Evolutionary conservation across 1,284 basidiomycete species (phyloP), one percentile per base, ranked within the genome.

Genomic region (Boletus smithii): DNA sequence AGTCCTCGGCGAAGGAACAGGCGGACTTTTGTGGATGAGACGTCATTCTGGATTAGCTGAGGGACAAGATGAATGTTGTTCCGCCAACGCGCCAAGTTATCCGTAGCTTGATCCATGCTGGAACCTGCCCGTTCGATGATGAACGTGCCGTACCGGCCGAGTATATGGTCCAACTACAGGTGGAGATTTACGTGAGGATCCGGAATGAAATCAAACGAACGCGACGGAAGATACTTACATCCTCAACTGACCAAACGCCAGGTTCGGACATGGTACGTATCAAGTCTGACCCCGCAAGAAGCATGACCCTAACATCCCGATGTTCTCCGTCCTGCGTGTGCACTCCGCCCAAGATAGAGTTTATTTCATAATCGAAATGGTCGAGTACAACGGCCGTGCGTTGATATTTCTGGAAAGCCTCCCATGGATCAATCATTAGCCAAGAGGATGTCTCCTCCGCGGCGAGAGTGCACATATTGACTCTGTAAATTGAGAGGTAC

Each of bases 191-290:
- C 43, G 40, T 53, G 41, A 65, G 49, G 32, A 56, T 42, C 48
- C 48, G 46, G 41, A 48, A 54, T 42, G 40, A 45, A 29, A 40
- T 41, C 43, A 49, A 26, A 43, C 36, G 22, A 44, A 48, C 45
- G 26, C 41, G 27, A 35, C 30, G 34, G 40, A 42, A 31, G 36
- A 49, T 32, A 74, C 85, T 66, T 58, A 95, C 90, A 79, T 99
- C 97, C 50, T 82, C 79, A 59, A 94, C 87, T 44, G 88, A 85
- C 97, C 97, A 99, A 18, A 99, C 94, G 13, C 97, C 97, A n/a
- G 93, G 93, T 70, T 98, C 93, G 57, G 91, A 92, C 87, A 99
- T 98, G 43, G 93, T 97, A 65, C 93, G 87, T 66, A 99, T 99
- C 58, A 99, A 76, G 69, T 99, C 95, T 20, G 91, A 95, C 30